Base-by-base conservation (phyloP, 257 asterid genomes). In the Galeopsis tetrahit region DNA sequence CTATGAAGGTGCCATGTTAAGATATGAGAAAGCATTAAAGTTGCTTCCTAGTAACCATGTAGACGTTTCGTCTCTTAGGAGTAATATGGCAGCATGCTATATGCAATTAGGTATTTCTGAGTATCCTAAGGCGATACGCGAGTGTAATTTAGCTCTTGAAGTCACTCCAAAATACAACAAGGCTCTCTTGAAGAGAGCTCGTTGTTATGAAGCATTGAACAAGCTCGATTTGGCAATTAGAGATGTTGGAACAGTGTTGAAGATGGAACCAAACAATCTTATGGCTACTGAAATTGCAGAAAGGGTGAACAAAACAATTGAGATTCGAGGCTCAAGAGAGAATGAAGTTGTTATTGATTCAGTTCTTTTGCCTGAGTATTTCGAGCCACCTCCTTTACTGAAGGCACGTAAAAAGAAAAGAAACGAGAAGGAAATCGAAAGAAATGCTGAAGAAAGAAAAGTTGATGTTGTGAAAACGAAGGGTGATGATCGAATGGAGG, bases 81-180 rank as follows among this genome's bases (percentile, higher is more conserved):
- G 96, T 63, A 89, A 92, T 80, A 81, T 92, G 85, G 97, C 97
- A 0, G 92, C 88, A 4, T 89, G 97, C 60, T 88, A 83, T 77
- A 92, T 89, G 96, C 97, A 92, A 77, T 77, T 86, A 81, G 97
- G 97, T 10, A 76, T 88, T 8, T 76, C 80, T 49, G 97, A 92
- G 82, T 92, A 82, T 58, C 95, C 96, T 6, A 86, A 82, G 83
- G 97, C 96, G 0, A 89, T 92, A 49, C 95, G 81, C 7, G 93
- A 88, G 82, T 92, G 97, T 75, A 89, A 92, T 85, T 82, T 92
- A 80, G 91, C 97, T 51, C 96, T 92, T 57, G 96, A 89, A 69
- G 95, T 92, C 66, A 82, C 97, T 44, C 96, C 97, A 2, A 89
- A 85, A 56, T 88, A 89, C 33, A 85, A 93, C 68, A 92, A 92